phyloP scores from a whole-genome alignment of 2,329 filamentous ascomycete genomes.

The Fusarium sublunatum region DNA sequence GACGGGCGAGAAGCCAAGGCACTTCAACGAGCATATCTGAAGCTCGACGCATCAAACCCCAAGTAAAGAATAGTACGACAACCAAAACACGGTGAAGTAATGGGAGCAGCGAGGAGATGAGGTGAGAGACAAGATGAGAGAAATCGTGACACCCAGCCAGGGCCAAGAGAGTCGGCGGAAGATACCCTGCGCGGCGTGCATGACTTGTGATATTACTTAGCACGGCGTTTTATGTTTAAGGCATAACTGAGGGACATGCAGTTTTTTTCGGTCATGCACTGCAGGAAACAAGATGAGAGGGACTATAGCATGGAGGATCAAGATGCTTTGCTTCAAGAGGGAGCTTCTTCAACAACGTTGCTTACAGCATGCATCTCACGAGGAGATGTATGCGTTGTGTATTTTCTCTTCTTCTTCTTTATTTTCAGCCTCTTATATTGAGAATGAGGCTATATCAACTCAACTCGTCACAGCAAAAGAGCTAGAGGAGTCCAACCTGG shows the following conservation, averaged over 20 bases:
- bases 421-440: constrained; percentile 1
- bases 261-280: constrained; percentile 29
- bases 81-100: constrained; percentile 34
- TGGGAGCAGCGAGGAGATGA: constrained; percentile 14
- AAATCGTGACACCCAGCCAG: constrained; percentile 27
- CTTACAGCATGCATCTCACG: not conserved
- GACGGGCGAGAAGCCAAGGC: constrained; percentile 76
- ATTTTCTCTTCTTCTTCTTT: constrained; percentile 12
- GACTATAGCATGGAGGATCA: constrained; percentile 9
- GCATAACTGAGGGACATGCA: constrained; percentile 38
- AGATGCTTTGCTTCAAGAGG: constrained; percentile 3
- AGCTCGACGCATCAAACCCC: constrained; percentile 62
- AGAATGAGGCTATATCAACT: not conserved
- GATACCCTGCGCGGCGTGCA: constrained; percentile 49
- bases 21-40: constrained; percentile 68
- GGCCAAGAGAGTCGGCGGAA: constrained; percentile 38
- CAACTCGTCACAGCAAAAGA: constrained; percentile 6
- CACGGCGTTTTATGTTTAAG: constrained; percentile 51
- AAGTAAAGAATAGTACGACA: constrained; percentile 46
- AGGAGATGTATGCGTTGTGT: constrained; percentile 4
- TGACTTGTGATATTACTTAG: constrained; percentile 50
- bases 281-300: constrained; percentile 16
- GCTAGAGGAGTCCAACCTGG: not conserved
- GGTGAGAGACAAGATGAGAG: constrained; percentile 1
- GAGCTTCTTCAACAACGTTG: constrained; percentile 3